Percentiles rank a stretch among this genome's conserved stretches.
These are phyloP conservation scores for Hymenoscyphus fraxineus DNA, from an alignment of 2,329 filamentous ascomycete species.

Conservation along the genomic window DNA sequence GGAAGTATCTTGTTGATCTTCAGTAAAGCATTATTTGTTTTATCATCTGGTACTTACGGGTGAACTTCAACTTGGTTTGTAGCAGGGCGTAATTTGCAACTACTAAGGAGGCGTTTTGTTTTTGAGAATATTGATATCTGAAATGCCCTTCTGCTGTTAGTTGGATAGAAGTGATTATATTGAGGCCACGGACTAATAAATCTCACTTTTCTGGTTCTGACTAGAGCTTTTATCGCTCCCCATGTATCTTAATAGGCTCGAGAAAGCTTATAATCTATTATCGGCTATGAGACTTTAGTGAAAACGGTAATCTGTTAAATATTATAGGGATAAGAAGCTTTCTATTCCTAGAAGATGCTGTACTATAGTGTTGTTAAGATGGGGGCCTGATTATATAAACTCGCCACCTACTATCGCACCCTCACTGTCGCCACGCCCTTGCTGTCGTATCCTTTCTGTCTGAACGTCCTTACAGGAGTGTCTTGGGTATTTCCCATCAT, in stretches of 20 bases:
- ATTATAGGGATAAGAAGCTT: not conserved
- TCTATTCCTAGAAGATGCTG: not conserved
- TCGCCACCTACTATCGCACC: too few species aligned
- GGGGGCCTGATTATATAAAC: too few species aligned
- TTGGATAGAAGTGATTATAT: not conserved
- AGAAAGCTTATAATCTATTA: constrained; percentile 4
- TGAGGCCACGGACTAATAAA: not conserved
- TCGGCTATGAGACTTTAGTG: not conserved
- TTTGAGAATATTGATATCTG: constrained; percentile 5
- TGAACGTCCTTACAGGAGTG: too few species aligned
- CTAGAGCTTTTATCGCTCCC: constrained; percentile 7
- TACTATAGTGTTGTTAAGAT: not conserved
- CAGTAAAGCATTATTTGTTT: not conserved
- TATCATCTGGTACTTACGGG: not conserved
- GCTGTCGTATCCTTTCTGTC: too few species aligned
- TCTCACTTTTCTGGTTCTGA: constrained; percentile 1
- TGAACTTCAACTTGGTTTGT: constrained; percentile 8
- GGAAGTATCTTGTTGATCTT: constrained; percentile 1
- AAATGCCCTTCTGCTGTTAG: not conserved
- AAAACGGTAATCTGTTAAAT: not conserved
- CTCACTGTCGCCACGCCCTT: too few species aligned
- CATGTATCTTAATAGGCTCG: not conserved
- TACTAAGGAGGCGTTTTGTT: not conserved
- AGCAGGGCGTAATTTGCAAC: not conserved
- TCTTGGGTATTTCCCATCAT: too few species aligned